Conservation (phyloP, 192 early-diverging fungal genomes). For the Phlyctochytrium bullatum region DNA sequence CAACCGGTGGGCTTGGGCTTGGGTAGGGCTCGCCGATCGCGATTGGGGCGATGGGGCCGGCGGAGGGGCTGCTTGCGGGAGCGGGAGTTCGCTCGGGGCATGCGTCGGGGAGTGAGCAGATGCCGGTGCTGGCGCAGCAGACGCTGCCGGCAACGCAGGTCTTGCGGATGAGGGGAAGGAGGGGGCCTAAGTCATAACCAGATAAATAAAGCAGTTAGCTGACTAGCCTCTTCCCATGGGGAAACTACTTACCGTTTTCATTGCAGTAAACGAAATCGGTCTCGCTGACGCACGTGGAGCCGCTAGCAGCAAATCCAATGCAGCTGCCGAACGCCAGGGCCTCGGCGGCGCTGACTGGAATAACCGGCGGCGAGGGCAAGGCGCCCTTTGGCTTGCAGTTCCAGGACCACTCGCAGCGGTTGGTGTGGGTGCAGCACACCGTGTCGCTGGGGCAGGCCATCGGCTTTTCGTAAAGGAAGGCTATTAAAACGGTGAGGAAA, state of each 20-base stretch:
- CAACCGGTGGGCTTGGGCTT: too few relatives aligned
- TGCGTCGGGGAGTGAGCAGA: neutral
- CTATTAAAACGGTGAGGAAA: too few relatives aligned
- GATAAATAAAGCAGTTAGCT: neutral
- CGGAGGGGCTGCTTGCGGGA: neutral
- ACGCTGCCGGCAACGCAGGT: neutral
- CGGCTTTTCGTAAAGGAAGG: too few relatives aligned
- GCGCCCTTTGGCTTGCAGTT: neutral
- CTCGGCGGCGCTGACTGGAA: neutral
- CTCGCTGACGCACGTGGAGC: neutral
- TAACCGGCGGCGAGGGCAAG: neutral
- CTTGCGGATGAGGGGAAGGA: neutral
- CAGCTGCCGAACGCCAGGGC: neutral
- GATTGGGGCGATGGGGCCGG: neutral
- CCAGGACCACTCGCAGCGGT: neutral
- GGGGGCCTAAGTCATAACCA: neutral
- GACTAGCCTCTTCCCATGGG: neutral
- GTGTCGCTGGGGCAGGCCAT: neutral
- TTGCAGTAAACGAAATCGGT: constrained; percentile 5
- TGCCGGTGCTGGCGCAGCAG: neutral
- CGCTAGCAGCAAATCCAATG: neutral
- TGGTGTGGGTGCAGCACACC: constrained; percentile 5
- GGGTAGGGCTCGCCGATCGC: neutral
- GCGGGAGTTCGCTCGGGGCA: neutral
- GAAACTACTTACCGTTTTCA: neutral